Evolutionary conservation across 768 basidiomycete genomes (phyloP), one percentile per base, ranked within the genome.

Genomic region (Lactarius akahatsu): DNA sequence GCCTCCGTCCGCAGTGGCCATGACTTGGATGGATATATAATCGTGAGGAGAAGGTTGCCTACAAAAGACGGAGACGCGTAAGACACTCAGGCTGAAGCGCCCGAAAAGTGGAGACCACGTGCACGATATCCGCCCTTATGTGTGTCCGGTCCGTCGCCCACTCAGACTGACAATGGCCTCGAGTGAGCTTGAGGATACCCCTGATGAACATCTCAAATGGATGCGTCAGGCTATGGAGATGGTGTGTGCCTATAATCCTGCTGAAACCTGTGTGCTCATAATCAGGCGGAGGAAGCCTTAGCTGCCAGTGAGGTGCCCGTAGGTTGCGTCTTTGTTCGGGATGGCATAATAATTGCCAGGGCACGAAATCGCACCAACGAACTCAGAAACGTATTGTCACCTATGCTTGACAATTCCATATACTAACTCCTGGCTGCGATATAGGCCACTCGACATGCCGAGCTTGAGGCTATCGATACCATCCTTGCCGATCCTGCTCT

Each of bases 291-390:
- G 71, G 93, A 98, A 76, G 97, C 97, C 4, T 78, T 98, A 32
- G 80, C 81, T 36, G 86, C 89, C 1, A 82, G 85, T 28, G 97
- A 99, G 77, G 97, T 98, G 5, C 97, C 97, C 1, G 96, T 99
- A 0, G 97, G 97, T 26, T 98, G 97, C 71, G 86, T 99, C 9
- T 97, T 98, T 71, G 92, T 98, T 10, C 84, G 92, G 68, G 83
- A 89, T 61, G 85, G 81, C n/a, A 73, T 72, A 36, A 81, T 92
- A 66, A 91, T 99, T 67, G 95, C 96, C 1, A 81, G 82, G 71
- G 96, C 94, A 1, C 80, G 97, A 57, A 99, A 99, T 74, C 81
- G 94, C 64, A 99, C 97, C 3, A 99, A 98, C 74, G 89, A 98
- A 76, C 85, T 96, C 55, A 82, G 89, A 56, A 98, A 99, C 79